Conservation (phyloP, 371 early-diverging fungal species). For the Mycotypha africana region DNA sequence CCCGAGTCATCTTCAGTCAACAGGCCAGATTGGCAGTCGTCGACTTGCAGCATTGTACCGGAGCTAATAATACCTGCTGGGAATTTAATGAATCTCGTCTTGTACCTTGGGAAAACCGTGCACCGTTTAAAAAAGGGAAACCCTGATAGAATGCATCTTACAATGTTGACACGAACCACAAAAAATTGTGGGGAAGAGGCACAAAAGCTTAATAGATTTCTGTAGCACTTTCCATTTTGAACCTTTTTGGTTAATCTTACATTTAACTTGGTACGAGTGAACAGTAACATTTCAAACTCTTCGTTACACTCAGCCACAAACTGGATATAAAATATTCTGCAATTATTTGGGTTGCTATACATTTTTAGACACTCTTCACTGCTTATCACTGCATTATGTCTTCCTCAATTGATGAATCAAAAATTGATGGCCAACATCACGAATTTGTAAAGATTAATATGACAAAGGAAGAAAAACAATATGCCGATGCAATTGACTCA, state of each 20-base stretch:
- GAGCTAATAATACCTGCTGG: too few species aligned
- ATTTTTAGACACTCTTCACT: not conserved
- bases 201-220: not conserved
- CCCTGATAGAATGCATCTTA: not conserved
- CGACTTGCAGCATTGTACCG: too few species aligned
- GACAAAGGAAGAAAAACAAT: not conserved
- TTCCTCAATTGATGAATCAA: conserved; percentile 8
- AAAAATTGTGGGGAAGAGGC: conserved; percentile 16
- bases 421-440: conserved; percentile 14
- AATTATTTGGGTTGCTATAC: not conserved
- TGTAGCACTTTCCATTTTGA: conserved; percentile 17
- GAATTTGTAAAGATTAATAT: conserved; percentile 6
- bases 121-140: too few species aligned
- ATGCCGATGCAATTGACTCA: not conserved
- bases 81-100: too few species aligned
- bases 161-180: not conserved
- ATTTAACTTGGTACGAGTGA: not conserved
- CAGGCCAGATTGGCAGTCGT: too few species aligned
- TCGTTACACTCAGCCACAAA: not conserved
- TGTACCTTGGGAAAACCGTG: conserved; percentile 9
- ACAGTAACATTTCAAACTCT: not conserved
- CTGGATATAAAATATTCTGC: not conserved
- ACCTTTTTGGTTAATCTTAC: conserved; percentile 9
- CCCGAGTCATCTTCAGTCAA: too few species aligned
- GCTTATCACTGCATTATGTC: not conserved